A percentile compares a stretch with the other conserved stretches of the same genome.
Evolutionary conservation across 2,329 filamentous ascomycete species (phyloP).

Genomic region (Chaetothyriales sp.): DNA sequence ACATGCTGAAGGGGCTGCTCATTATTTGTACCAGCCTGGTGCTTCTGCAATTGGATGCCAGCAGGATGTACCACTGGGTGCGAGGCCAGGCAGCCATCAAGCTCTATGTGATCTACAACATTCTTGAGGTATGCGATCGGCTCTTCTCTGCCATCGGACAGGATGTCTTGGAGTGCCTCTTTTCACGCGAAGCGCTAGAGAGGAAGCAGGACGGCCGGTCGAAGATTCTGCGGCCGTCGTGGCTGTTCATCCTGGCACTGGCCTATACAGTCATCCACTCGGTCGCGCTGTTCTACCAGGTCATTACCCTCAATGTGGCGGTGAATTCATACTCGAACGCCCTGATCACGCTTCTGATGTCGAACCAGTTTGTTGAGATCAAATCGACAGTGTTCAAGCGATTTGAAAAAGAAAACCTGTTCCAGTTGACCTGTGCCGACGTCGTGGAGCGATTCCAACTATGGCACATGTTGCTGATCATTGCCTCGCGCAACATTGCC

Average conservation of each 20-base stretch:
- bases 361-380: constrained; percentile 98
- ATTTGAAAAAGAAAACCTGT: constrained; percentile 94
- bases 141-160: constrained; percentile 83
- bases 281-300: constrained; percentile 83
- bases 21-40: constrained; percentile 74
- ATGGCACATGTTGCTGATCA: constrained; percentile 94
- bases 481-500: constrained; percentile 87
- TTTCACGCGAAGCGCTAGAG: constrained; percentile 82
- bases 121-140: constrained; percentile 77
- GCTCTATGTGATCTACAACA: constrained; percentile 96
- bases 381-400: constrained; percentile 98
- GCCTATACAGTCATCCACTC: constrained; percentile 80
- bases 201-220: constrained; percentile 76
- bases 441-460: constrained; percentile 92
- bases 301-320: constrained; percentile 92
- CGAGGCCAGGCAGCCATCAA: constrained; percentile 94
- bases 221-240: constrained; percentile 74
- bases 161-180: constrained; percentile 89
- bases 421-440: constrained; percentile 91
- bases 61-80: constrained; percentile 95
- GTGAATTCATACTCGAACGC: constrained; percentile 98
- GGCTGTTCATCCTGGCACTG: constrained; percentile 77
- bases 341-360: constrained; percentile 76
- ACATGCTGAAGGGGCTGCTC: constrained; percentile 77
- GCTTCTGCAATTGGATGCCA: constrained; percentile 83